Conservation (phyloP, 2,329 filamentous ascomycete species). For the Curvularia lunata region DNA sequence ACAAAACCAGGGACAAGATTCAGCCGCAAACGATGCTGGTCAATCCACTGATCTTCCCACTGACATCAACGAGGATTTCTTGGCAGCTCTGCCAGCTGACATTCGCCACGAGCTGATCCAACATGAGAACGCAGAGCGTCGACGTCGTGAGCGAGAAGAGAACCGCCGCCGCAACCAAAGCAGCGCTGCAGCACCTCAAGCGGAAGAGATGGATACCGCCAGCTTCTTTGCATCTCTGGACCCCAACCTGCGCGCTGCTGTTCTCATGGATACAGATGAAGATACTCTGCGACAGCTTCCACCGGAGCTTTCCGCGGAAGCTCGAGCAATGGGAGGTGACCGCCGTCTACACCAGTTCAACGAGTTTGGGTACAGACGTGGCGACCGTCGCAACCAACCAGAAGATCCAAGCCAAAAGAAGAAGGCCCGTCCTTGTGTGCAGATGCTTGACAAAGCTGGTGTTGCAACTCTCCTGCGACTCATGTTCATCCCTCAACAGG, state of each 20-base stretch:
- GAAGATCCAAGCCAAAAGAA: conserved; percentile 64
- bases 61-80: conserved; percentile 90
- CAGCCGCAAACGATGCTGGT: conserved; percentile 17
- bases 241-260: conserved; percentile 80
- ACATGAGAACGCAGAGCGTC: conserved; percentile 86
- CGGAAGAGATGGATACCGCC: conserved; percentile 85
- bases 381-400: conserved; percentile 48
- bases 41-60: conserved; percentile 73
- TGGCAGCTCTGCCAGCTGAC: conserved; percentile 89
- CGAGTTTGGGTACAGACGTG: conserved; percentile 42
- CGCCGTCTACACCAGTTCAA: conserved; percentile 62
- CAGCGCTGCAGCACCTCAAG: conserved; percentile 51
- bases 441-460: conserved; percentile 96
- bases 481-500: conserved; percentile 95
- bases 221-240: conserved; percentile 92
- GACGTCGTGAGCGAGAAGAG: conserved; percentile 84
- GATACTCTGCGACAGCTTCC: conserved; percentile 84
- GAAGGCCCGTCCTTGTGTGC: conserved; percentile 78
- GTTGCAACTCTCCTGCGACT: conserved; percentile 95
- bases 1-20: conserved; percentile 21
- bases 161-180: conserved; percentile 70
- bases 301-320: conserved; percentile 84
- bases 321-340: conserved; percentile 70
- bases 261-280: conserved; percentile 90
- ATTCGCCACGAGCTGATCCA: conserved; percentile 89